phyloP scores from a whole-genome alignment of 164 flowering plant genomes.

The Stephania cephalantha region DNA sequence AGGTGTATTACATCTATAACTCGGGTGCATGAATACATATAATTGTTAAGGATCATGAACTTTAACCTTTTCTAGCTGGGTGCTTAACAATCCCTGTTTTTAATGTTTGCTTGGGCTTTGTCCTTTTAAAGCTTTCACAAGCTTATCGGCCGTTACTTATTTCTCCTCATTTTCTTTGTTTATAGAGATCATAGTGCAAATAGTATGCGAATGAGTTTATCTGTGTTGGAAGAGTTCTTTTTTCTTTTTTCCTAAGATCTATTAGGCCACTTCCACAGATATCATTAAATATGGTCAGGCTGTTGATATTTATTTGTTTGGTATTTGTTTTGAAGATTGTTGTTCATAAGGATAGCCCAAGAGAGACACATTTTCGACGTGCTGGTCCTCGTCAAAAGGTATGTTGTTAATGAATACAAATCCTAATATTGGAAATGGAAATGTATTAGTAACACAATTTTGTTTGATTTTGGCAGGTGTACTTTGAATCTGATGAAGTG shows the following conservation, averaged over 20 bases:
- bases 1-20: background rate
- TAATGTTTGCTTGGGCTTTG: background rate
- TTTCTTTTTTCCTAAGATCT: background rate
- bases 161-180: background rate
- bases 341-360: constrained; percentile 53
- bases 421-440: background rate
- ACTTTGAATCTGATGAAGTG: constrained; percentile 82
- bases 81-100: background rate
- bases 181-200: background rate
- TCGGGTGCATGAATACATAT: background rate
- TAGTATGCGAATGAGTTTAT: background rate
- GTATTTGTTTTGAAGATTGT: constrained; percentile 39
- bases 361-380: constrained; percentile 79
- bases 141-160: background rate
- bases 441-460: background rate
- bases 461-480: constrained; percentile 41
- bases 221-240: background rate
- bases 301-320: background rate
- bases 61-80: background rate
- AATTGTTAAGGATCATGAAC: background rate
- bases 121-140: background rate
- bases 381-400: constrained; percentile 90
- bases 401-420: background rate
- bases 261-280: background rate
- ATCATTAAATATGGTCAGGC: background rate